phyloP scores from a whole-genome alignment of 1,139 yeast genomes.

The Arxiozyma slooffiae region DNA sequence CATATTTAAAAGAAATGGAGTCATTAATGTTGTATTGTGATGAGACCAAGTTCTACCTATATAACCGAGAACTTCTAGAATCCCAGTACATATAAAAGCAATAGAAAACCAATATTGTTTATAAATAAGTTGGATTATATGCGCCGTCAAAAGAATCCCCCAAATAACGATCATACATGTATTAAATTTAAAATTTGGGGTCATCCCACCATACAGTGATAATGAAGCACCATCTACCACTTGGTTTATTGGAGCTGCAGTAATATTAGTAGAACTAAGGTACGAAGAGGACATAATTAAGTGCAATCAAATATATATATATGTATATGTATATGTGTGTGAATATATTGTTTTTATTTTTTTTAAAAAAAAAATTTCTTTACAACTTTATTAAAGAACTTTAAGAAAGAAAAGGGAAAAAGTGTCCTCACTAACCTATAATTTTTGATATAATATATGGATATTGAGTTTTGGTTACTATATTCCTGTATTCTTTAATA shows the following conservation, averaged over 20 bases:
- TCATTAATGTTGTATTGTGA: constrained; percentile 32
- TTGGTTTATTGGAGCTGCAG: neutral
- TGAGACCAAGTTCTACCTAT: constrained; percentile 48
- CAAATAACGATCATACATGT: constrained; percentile 42
- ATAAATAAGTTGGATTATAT: constrained; percentile 38
- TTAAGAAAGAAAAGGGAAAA: too few species aligned
- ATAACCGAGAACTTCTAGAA: constrained; percentile 64
- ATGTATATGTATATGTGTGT: too few species aligned
- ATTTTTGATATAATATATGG: too few species aligned
- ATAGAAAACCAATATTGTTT: constrained; percentile 68
- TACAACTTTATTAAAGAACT: neutral
- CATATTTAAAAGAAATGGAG: constrained; percentile 54
- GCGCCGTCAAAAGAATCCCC: constrained; percentile 36
- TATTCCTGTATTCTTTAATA: too few species aligned
- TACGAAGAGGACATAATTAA: neutral
- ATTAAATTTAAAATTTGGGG: constrained; percentile 33
- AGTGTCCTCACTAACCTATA: neutral
- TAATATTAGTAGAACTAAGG: neutral
- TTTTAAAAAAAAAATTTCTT: neutral
- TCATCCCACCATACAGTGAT: constrained; percentile 22
- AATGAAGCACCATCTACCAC: neutral
- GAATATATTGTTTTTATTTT: too few species aligned
- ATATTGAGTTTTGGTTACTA: too few species aligned
- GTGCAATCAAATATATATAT: neutral
- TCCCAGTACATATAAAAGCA: constrained; percentile 51